Base-by-base conservation (phyloP, 2,329 filamentous ascomycete species). In the Fusarium sp. region DNA sequence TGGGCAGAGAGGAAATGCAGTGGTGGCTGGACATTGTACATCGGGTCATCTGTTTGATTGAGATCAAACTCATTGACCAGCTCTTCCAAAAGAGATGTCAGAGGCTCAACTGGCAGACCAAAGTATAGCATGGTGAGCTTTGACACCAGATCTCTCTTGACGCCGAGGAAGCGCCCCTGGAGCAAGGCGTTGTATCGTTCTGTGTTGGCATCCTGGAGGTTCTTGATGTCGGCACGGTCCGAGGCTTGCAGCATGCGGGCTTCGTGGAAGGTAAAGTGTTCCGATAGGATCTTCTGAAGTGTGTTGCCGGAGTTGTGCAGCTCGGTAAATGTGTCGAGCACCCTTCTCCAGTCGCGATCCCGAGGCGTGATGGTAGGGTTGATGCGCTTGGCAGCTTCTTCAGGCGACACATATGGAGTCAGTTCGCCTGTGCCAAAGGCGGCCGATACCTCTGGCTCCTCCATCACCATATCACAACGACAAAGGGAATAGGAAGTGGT, bases 111-210 rank as follows among this genome's bases (percentile, higher is more conserved):
- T 0, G 85, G 84, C 7, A 87, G 73, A 1, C 86, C 86, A 67
- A 87, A 88, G 75, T 84, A 87, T 52, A 86, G 78, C 79, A 87
- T 82, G 0, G 85, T 79, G 66, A 88, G 66, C 73, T 86, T 87
- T n/a, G 83, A 80, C 4, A 80, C 79, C 18, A 86, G 65, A 1
- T 79, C 78, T 6, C 78, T 70, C 2, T 67, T 27, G 9, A 79
- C 68, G 6, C 67, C 76, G 11, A 76, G 77, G 67, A 85, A 84
- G 1, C 80, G 78, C 2, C 72, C 75, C 5, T 70, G 31, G 5
- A 85, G 71, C 18, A 85, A 73, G 0, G 67, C 35, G 5, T 73
- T 31, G 71, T 82, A 85, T 13, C 78, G 76, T 20, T 66, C 31
- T 1, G 80, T 74, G 64, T 83, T 81, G 13, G 72, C 64, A 20